Conservation (phyloP, 148 eudicot species). For the Vaccinium macrocarpon region DNA sequence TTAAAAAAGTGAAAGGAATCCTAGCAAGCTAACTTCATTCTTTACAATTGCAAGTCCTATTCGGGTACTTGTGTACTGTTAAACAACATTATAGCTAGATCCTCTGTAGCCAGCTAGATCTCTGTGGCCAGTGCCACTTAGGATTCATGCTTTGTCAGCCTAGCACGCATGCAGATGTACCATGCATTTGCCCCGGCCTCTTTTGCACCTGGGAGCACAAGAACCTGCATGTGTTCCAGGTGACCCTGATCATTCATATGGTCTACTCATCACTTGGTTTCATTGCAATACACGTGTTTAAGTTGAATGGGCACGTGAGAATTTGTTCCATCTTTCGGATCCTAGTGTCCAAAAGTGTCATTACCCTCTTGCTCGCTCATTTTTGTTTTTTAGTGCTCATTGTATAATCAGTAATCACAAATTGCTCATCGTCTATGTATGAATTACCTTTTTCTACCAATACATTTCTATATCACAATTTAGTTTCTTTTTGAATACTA, state of each 20-base stretch:
- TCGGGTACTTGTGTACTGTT: not conserved
- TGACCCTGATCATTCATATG: not conserved
- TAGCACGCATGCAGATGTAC: not conserved
- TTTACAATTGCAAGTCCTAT: not conserved
- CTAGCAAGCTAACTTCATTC: not conserved
- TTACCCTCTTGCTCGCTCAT: not conserved
- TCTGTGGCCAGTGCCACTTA: not conserved
- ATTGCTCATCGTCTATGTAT: not conserved
- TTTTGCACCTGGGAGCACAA: not conserved
- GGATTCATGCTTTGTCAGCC: not conserved
- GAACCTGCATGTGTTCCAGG: not conserved
- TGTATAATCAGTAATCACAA: conserved; percentile 2
- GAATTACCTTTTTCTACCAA: not conserved
- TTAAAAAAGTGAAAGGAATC: not conserved
- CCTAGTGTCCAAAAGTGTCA: not conserved
- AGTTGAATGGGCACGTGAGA: not conserved
- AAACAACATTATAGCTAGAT: not conserved
- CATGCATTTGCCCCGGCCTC: not conserved
- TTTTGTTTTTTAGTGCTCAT: not conserved
- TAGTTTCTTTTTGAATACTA: conserved; percentile 4
- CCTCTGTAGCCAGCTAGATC: not conserved
- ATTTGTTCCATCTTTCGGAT: not conserved
- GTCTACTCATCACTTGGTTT: not conserved
- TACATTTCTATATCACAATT: not conserved
- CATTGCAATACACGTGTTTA: not conserved